Evolutionary conservation across 495 filamentous ascomycete species (phyloP).

Genomic region (Opeltia flavorubescens): DNA sequence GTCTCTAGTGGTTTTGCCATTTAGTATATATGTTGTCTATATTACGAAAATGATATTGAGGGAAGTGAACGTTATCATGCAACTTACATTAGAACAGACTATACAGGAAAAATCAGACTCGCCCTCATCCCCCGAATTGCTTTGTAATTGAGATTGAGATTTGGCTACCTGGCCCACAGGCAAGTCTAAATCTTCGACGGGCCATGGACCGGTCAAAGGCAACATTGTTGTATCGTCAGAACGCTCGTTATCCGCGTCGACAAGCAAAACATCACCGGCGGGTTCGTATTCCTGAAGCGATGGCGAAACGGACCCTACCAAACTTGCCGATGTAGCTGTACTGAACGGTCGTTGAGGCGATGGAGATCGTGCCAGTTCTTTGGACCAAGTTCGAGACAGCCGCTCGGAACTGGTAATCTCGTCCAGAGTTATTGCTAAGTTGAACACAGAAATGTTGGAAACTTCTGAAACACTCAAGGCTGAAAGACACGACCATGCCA

Average conservation of each 20-base stretch:
- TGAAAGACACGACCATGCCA: neutral
- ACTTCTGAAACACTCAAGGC: neutral
- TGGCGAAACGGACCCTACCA: neutral
- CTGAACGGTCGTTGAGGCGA: neutral
- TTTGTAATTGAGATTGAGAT: too few species aligned
- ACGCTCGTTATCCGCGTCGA: neutral
- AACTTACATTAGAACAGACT: slow-evolving; percentile 77
- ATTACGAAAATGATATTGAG: slow-evolving; percentile 3
- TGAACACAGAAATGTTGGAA: neutral
- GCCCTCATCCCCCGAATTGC: slow-evolving; percentile 55
- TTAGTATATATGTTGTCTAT: neutral
- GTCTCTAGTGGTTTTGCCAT: slow-evolving; percentile 40
- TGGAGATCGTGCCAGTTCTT: neutral
- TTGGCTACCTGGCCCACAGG: too few species aligned
- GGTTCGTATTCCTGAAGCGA: neutral
- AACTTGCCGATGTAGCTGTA: neutral
- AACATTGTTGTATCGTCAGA: neutral
- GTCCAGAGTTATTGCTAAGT: neutral
- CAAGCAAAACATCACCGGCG: neutral
- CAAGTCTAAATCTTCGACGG: neutral
- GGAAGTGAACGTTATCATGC: too few species aligned
- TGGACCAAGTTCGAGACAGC: slow-evolving; percentile 4
- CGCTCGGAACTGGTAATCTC: neutral
- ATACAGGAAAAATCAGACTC: slow-evolving; percentile 80
- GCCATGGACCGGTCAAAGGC: neutral